Evolutionary conservation across 2,329 filamentous ascomycete genomes (phyloP).

Genomic region (Colletotrichum sp.): DNA sequence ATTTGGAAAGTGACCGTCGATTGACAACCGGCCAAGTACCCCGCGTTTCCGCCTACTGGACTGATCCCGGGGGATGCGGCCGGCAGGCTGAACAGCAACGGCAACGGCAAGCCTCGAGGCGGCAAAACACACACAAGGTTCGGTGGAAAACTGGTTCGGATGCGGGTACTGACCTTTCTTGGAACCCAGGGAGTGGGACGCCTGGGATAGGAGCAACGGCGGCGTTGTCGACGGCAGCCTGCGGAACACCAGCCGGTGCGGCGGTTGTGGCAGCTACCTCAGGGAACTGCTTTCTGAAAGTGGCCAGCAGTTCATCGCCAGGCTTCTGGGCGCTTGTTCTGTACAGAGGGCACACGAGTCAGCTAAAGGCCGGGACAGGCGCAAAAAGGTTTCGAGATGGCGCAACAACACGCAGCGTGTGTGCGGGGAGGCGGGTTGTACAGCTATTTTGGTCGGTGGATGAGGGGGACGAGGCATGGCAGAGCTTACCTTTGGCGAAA

Average conservation of each 20-base stretch:
- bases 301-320: conserved; percentile 80
- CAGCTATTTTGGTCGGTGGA: conserved; percentile 18
- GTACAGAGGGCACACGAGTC: conserved; percentile 7
- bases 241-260: conserved; percentile 40
- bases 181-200: conserved; percentile 9
- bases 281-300: conserved; percentile 84
- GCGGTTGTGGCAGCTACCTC: conserved; percentile 66
- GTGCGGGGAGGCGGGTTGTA: conserved; percentile 10
- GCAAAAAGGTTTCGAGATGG: conserved; percentile 6
- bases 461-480: background rate
- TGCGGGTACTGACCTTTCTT: conserved; percentile 17
- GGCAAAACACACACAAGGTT: background rate
- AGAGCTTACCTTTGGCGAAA: conserved; percentile 38
- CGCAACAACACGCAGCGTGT: background rate
- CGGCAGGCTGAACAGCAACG: background rate
- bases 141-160: background rate
- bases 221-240: conserved; percentile 35
- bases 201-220: background rate
- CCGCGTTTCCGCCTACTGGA: conserved; percentile 15
- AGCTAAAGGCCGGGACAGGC: conserved; percentile 6
- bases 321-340: conserved; percentile 86
- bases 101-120: background rate
- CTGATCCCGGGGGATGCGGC: background rate
- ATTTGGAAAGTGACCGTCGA: background rate
- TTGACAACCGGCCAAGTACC: background rate